Percentiles rank a stretch among this genome's conserved stretches.
phyloP scores from a whole-genome alignment of 179 eudicot species.

The Carnegiea gigantea region DNA sequence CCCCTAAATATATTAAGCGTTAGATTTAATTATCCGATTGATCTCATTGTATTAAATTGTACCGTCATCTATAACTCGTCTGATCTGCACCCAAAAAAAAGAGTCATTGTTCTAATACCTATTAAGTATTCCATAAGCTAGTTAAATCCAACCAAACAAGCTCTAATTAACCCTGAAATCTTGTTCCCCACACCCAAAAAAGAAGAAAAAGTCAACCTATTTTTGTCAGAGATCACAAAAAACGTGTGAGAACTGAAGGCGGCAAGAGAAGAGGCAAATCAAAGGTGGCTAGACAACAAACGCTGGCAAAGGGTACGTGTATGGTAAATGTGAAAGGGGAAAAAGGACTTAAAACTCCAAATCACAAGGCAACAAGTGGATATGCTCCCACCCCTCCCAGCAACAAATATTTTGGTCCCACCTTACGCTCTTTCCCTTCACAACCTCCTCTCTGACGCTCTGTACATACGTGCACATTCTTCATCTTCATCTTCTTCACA shows the following conservation, averaged over 20 bases:
- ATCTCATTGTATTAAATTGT: too few species aligned
- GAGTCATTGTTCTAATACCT: too few species aligned
- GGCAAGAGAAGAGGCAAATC: background rate
- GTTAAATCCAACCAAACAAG: too few species aligned
- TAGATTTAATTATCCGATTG: too few species aligned
- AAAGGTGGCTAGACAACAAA: background rate
- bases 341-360: background rate
- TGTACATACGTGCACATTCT: background rate
- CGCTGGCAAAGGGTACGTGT: background rate
- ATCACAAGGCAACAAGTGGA: constrained; percentile 13
- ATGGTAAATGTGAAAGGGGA: background rate
- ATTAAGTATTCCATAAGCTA: too few species aligned
- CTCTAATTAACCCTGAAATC: too few species aligned
- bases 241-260: background rate
- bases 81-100: too few species aligned
- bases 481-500: background rate
- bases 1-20: too few species aligned
- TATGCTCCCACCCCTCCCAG: constrained; percentile 56
- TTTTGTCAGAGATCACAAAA: background rate
- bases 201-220: background rate
- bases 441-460: background rate
- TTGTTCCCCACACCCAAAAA: too few species aligned
- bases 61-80: too few species aligned
- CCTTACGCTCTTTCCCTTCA: background rate
- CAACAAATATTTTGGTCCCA: constrained; percentile 34